A percentile compares a stretch with the other conserved stretches of the same genome.
These are phyloP conservation scores for Exophiala sideris DNA, from an alignment of 2,329 filamentous ascomycete species.

Conservation along the genomic window DNA sequence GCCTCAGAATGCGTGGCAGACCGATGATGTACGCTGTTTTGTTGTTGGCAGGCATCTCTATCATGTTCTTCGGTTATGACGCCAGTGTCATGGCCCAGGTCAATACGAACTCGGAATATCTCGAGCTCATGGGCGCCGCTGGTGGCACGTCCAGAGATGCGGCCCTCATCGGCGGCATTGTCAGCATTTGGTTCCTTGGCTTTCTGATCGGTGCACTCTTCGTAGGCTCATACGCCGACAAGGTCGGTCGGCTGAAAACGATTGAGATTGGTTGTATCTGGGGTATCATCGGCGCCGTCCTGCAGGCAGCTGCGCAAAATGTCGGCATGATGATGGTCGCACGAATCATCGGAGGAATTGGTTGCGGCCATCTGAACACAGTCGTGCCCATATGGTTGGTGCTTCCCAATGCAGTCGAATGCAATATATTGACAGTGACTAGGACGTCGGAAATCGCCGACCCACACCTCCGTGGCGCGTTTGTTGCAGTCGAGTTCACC, in stretches of 20 bases:
- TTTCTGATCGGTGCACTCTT: slow-evolving; percentile 28
- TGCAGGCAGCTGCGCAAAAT: slow-evolving; percentile 28
- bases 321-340: slow-evolving; percentile 30
- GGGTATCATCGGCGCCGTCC: slow-evolving; percentile 28
- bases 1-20: slow-evolving; percentile 25
- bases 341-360: slow-evolving; percentile 29
- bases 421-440: no score
- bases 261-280: slow-evolving; percentile 31
- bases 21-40: slow-evolving; percentile 27
- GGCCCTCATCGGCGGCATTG: slow-evolving; percentile 29
- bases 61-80: slow-evolving; percentile 18
- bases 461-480: slow-evolving; percentile 28
- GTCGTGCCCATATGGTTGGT: slow-evolving; percentile 28
- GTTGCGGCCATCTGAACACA: slow-evolving; percentile 32
- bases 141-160: slow-evolving; percentile 27
- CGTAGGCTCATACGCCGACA: slow-evolving; percentile 30
- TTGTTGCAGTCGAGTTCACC: slow-evolving; percentile 30
- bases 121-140: slow-evolving; percentile 25
- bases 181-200: slow-evolving; percentile 32
- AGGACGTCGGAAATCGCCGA: slow-evolving; percentile 30
- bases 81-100: slow-evolving; percentile 31
- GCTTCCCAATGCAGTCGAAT: no score
- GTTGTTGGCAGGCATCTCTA: slow-evolving; percentile 7
- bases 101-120: slow-evolving; percentile 30
- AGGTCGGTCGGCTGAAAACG: slow-evolving; percentile 30